Evolutionary conservation across 306 rosid genomes (phyloP).

Genomic region (Vigna nakashimae): DNA sequence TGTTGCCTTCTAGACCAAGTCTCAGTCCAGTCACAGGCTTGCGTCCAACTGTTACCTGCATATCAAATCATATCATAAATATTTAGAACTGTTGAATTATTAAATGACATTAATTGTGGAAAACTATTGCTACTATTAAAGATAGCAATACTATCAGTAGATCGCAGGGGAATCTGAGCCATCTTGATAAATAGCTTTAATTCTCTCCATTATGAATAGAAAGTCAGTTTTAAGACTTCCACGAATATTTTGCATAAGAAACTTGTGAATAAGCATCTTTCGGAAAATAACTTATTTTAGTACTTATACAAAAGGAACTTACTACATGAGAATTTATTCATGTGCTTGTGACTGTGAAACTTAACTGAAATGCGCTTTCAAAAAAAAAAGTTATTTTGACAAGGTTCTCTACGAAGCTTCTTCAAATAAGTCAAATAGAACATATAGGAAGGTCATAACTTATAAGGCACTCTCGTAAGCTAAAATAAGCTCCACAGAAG

Average conservation of each 20-base stretch:
- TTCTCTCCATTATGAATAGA: conserved; percentile 4
- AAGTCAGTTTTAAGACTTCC: not conserved
- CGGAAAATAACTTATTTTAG: not conserved
- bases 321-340: not conserved
- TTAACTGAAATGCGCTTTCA: not conserved
- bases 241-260: not conserved
- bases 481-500: not conserved
- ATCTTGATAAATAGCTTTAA: not conserved
- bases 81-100: not conserved
- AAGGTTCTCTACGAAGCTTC: not conserved
- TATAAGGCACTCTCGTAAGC: not conserved
- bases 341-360: not conserved
- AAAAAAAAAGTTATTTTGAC: not conserved
- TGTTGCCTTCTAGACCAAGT: conserved; percentile 87
- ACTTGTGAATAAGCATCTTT: not conserved
- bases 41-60: conserved; percentile 97
- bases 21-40: conserved; percentile 96
- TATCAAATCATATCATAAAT: conserved; percentile 26
- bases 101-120: not conserved
- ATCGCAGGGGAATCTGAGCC: not conserved
- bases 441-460: not conserved
- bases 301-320: not conserved
- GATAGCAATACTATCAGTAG: not conserved
- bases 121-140: not conserved
- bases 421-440: not conserved